Evolutionary conservation across 106 monocot genomes (phyloP).

Genomic region (Dendrobium catenatum): DNA sequence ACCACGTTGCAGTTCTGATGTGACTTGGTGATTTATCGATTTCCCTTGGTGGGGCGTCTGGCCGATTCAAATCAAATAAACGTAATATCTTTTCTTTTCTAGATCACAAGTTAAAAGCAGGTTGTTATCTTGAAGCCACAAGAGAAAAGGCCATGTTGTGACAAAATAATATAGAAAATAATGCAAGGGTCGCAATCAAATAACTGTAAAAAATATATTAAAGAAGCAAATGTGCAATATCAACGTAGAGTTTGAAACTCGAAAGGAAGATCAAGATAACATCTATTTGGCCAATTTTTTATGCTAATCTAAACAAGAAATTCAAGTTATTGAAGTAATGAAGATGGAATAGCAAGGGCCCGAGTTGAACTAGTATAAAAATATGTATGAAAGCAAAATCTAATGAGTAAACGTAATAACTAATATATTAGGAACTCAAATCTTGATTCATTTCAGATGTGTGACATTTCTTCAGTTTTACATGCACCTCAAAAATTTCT

Average conservation of each 20-base stretch:
- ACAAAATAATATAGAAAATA: neutral
- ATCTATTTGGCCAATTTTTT: neutral
- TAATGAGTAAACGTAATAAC: too few species aligned
- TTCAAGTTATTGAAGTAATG: neutral
- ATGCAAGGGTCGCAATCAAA: neutral
- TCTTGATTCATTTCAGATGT: too few species aligned
- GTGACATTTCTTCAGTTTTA: too few species aligned
- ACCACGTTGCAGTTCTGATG: constrained; percentile 79
- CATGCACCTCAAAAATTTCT: too few species aligned
- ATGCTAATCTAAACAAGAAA: neutral
- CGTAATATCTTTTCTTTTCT: constrained; percentile 86
- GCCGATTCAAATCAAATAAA: constrained; percentile 77
- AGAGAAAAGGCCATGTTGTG: neutral
- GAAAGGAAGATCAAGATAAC: neutral
- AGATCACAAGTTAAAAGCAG: constrained; percentile 76
- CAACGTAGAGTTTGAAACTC: neutral
- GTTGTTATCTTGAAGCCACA: constrained; percentile 57
- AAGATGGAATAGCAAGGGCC: neutral
- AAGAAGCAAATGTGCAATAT: neutral
- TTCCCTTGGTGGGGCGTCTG: constrained; percentile 76
- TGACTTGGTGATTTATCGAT: constrained; percentile 80
- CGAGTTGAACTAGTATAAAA: neutral
- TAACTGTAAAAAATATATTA: neutral
- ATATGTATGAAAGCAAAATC: too few species aligned
- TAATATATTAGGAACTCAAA: too few species aligned